These are phyloP conservation scores for Wickerhamiella shivajii DNA, from an alignment of 805 yeast genomes.

Conservation along the genomic window DNA sequence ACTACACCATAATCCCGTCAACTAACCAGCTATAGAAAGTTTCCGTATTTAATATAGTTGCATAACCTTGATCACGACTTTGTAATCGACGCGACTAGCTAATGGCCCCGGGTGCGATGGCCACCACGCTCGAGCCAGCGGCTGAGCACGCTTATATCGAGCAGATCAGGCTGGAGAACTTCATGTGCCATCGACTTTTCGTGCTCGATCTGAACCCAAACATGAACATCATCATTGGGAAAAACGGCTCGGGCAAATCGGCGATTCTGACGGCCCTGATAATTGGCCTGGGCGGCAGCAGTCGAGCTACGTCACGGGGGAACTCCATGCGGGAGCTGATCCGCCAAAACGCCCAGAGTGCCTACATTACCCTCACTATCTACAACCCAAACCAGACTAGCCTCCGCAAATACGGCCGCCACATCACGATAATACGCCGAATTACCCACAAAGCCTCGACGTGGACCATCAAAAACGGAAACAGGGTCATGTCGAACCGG, in stretches of 20 bases:
- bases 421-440: slow-evolving; percentile 55
- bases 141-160: slow-evolving; percentile 32
- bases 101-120: neutral
- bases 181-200: slow-evolving; percentile 51
- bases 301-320: slow-evolving; percentile 78
- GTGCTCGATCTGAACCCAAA: slow-evolving; percentile 61
- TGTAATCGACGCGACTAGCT: too few relatives aligned
- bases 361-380: slow-evolving; percentile 51
- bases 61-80: too few relatives aligned
- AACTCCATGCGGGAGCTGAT: slow-evolving; percentile 52
- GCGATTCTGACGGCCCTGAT: slow-evolving; percentile 80
- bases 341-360: slow-evolving; percentile 57
- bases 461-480: slow-evolving; percentile 41
- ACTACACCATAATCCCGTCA: too few relatives aligned
- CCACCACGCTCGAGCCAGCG: neutral
- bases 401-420: slow-evolving; percentile 51
- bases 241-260: slow-evolving; percentile 84
- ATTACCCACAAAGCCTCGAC: slow-evolving; percentile 36
- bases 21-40: too few relatives aligned
- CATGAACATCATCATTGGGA: slow-evolving; percentile 75
- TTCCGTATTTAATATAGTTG: too few relatives aligned
- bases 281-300: slow-evolving; percentile 79
- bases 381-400: slow-evolving; percentile 40
- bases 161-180: slow-evolving; percentile 36
- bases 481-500: slow-evolving; percentile 42